Base-by-base conservation (phyloP, 2,329 filamentous ascomycete species). In the Cladorrhinum sp. region DNA sequence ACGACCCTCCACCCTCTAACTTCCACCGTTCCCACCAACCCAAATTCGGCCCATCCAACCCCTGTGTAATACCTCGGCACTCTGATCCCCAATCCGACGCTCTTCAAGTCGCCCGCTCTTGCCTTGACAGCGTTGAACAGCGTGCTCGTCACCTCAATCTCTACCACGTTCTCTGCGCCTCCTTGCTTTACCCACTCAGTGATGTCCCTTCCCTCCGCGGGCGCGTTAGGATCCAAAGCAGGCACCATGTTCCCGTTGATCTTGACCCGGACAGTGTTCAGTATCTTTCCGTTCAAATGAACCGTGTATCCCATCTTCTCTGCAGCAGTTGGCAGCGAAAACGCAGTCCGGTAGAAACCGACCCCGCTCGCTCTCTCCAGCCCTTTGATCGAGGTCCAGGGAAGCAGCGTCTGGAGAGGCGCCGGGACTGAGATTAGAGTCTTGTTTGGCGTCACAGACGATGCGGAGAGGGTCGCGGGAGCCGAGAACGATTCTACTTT, bases 41-140 rank as follows among this genome's bases (percentile, higher is more conserved):
- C 63, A 49, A 61, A 63, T 20, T 62, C 58, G 5, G 50, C 50
- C 14, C 33, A 65, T 2, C 9, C 14, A 7, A 46, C 49, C 18
- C 59, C 30, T 4, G 33, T 54, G 30, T 65, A 65, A 33, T 63
- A 60, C 16, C 49, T n/a, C 48, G 58, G 61, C 8, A 55, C 49
- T 1, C 55, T 36, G 2, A 59, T 26, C 1, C 42, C 48, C 28
- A 18, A 10, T 3, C 61, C 57, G 2, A 57, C 57, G 23, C 56
- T 63, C 23, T 55, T 54, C 28, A 65, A 20, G 12, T 59, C 52
- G 8, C 30, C 42, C 2, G 58, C 20, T 2, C 63, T 56, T 24
- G 61, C 48, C 59, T 65, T 65, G 23, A 65, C 63, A 1, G 63
- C 63, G 24, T 65, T 63, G 57, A 65, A 65, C 28, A 65, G 36